Base-by-base conservation (phyloP, 345 rosid genomes). In the Gynandropsis gynandra region DNA sequence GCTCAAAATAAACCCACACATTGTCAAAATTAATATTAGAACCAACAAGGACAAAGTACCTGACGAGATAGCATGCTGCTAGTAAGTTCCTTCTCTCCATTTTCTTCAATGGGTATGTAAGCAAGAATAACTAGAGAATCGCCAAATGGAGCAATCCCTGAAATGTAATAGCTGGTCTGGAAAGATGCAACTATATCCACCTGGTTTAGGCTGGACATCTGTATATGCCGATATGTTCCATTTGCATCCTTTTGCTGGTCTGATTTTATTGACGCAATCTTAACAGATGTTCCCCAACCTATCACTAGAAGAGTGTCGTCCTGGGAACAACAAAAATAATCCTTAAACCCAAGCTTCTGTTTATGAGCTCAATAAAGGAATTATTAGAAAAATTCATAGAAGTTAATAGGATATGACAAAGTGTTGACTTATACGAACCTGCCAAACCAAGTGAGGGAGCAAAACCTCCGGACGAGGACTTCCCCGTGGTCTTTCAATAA, bases 131-230 rank as follows among this genome's bases (percentile, higher is more conserved):
- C 99, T 79, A 93, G 76, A 64, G 89, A 72, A 76, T 93, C 99
- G 52, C 95, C 97, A 78, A 93, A 93, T 33, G 99, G 99, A 74
- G 99, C 95, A 80, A 93, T 81, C 76, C 99, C 99, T 41, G 99
- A 93, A 75, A 93, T 81, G 70, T 74, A 81, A 73, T 88, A 93
- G 88, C 90, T 88, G 54, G 99, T 88, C 63, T 93, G 97, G 62
- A 93, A 88, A 45, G 97, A 85, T 53, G 95, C 97, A 71, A 93
- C 97, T 56, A 88, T 81, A 72, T 93, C 97, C 71, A 87, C 98
- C 72, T 81, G 78, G 61, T 78, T 87, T 73, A 72, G 45, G 60
- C 82, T 76, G 64, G 93, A 75, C 67, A 63, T 41, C 27, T 76
- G 76, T 49, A 71, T 64, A 13, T 54, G 74, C 67, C 50, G 68